Percentiles rank a stretch among this genome's conserved stretches.
Evolutionary conservation across 2,329 filamentous ascomycete genomes (phyloP).

Genomic region (Aspergillus puulaauensis): DNA sequence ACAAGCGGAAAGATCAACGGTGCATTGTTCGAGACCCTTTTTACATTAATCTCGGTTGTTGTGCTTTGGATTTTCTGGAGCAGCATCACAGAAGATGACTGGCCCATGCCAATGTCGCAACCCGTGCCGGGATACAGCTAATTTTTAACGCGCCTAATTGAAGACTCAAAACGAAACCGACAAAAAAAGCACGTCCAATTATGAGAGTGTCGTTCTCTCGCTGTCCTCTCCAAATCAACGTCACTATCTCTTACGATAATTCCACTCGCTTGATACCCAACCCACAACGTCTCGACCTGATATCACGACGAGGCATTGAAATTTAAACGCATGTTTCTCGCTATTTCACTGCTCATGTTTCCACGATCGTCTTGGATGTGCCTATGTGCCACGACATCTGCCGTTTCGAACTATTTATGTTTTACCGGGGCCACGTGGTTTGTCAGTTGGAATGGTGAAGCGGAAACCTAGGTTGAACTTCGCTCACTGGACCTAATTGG

Average conservation of each 20-base stretch:
- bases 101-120: constrained; percentile 61
- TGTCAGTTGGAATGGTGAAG: not conserved
- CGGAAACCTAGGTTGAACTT: not conserved
- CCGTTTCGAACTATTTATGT: not conserved
- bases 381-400: constrained; percentile 8
- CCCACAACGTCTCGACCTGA: not conserved
- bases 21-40: constrained; percentile 86
- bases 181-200: not conserved
- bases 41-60: constrained; percentile 80
- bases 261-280: constrained; percentile 8
- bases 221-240: not conserved
- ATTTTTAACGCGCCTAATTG: not conserved
- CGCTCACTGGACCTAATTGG: not conserved
- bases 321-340: not conserved
- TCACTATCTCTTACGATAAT: constrained; percentile 3
- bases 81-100: constrained; percentile 98
- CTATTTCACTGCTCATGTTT: not conserved
- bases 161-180: not conserved
- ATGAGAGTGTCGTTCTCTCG: not conserved
- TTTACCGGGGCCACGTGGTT: not conserved
- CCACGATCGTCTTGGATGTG: constrained; percentile 11
- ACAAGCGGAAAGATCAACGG: constrained; percentile 87
- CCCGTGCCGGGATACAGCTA: constrained; percentile 30
- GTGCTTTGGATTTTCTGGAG: constrained; percentile 96
- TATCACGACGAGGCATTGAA: not conserved